A percentile compares a stretch with the other conserved stretches of the same genome.
These are phyloP conservation scores for Populus ilicifolia DNA, from an alignment of 345 rosid species.

Conservation along the genomic window DNA sequence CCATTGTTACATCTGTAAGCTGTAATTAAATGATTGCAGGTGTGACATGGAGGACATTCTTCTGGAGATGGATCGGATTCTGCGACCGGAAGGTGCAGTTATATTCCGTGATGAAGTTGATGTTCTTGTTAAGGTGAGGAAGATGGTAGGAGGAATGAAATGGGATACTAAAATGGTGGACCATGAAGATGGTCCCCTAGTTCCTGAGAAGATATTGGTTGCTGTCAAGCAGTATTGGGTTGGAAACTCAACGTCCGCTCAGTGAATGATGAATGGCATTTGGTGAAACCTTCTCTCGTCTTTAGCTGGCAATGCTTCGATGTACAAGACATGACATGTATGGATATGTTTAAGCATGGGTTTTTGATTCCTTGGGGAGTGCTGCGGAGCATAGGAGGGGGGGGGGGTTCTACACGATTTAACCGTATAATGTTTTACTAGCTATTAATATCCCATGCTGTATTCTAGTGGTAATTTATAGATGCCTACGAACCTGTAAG, in stretches of 20 bases:
- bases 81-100: slow-evolving; percentile 96
- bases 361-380: background rate
- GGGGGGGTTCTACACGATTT: background rate
- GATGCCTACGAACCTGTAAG: background rate
- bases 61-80: slow-evolving; percentile 92
- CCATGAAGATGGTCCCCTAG: slow-evolving; percentile 97
- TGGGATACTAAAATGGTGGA: slow-evolving; percentile 96
- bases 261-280: background rate
- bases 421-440: background rate
- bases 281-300: background rate
- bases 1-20: background rate
- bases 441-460: background rate
- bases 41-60: slow-evolving; percentile 85
- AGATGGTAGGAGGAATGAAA: slow-evolving; percentile 74
- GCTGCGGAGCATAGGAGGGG: background rate
- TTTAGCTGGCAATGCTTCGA: background rate
- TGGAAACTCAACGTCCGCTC: slow-evolving; percentile 59
- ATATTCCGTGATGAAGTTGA: slow-evolving; percentile 89
- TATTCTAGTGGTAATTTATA: background rate
- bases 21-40: slow-evolving; percentile 36
- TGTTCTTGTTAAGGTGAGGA: slow-evolving; percentile 70
- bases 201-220: slow-evolving; percentile 79
- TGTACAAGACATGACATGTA: background rate
- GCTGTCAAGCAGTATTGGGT: slow-evolving; percentile 99
- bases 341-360: background rate